These are phyloP conservation scores for Suhomyces faveliae DNA, from an alignment of 805 yeast species.

Conservation along the genomic window DNA sequence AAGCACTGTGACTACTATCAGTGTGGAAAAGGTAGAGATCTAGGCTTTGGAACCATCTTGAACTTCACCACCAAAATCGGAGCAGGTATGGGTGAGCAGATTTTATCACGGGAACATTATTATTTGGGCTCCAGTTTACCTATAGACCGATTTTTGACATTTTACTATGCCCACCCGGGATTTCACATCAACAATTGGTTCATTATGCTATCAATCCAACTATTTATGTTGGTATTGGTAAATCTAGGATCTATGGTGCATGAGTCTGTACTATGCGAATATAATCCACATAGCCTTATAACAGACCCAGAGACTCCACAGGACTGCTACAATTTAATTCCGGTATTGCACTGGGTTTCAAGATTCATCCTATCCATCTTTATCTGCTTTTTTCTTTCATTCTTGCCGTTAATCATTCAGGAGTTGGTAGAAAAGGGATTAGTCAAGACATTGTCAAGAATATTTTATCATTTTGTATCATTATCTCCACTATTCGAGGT, in stretches of 20 bases:
- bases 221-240: constrained; percentile 76
- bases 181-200: constrained; percentile 90
- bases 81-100: constrained; percentile 98
- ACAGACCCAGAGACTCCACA: constrained; percentile 72
- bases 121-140: constrained; percentile 88
- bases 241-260: constrained; percentile 76
- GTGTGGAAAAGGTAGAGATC: constrained; percentile 95
- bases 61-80: constrained; percentile 96
- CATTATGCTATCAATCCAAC: constrained; percentile 80
- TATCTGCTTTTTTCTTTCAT: constrained; percentile 90
- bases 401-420: constrained; percentile 82
- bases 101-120: constrained; percentile 87
- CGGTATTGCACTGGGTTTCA: constrained; percentile 87
- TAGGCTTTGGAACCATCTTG: constrained; percentile 88
- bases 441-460: constrained; percentile 67
- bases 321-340: constrained; percentile 84
- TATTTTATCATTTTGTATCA: constrained; percentile 74
- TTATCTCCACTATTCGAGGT: constrained; percentile 92
- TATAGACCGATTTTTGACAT: constrained; percentile 83
- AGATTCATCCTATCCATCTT: constrained; percentile 86
- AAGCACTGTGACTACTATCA: constrained; percentile 95
- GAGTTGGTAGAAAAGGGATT: constrained; percentile 85
- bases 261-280: constrained; percentile 68
- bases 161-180: constrained; percentile 96
- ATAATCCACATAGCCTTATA: constrained; percentile 63